Evolutionary conservation across 2,329 filamentous ascomycete species (phyloP), one percentile per base, ranked within the genome.

Genomic region (Colletotrichum destructivum): DNA sequence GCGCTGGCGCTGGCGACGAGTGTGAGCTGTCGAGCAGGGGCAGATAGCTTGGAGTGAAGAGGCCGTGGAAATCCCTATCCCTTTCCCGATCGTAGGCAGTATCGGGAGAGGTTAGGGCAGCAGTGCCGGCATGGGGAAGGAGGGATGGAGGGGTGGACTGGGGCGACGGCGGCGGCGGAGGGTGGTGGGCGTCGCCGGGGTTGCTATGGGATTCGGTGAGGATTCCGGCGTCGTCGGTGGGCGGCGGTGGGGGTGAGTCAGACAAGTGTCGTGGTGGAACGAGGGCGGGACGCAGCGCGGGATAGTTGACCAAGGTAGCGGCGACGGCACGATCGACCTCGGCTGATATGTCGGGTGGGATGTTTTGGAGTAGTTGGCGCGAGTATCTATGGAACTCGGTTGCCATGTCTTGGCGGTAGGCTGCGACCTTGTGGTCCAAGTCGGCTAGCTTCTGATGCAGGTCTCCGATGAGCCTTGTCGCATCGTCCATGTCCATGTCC

Each of bases 41-140:
- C 66, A 92, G 84, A 76, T 88, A 92, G 73, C 82, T 87, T 38
- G 90, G 90, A 46, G 87, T 91, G 77, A 92, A 92, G 71, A 92
- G 81, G 72, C 90, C 90, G 74, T 87, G 86, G 74, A 92, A 87
- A 75, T 91, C 89, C 77, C 83, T 82, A 75, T 91, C 89, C 71
- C 88, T 86, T 70, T 88, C 87, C 80, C 87, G 87, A 62, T 73
- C 73, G 73, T 75, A 64, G 62, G 49, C 68, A 18, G 74, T 72
- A 66, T 74, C 69, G 49, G 74, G 49, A 52, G 68, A 70, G 68
- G 52, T 66, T 57, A 66, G 57, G 56, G 56, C 54, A 57, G 57
- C 60, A 65, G 64, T 71, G 18, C 56, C 62, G 68, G 67, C 66
- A 71, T 71, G 46, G 52, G 68, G 49, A 31, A 57, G 54, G 55